Base-by-base conservation (phyloP, 2,329 filamentous ascomycete genomes). In the Fusarium continuum region DNA sequence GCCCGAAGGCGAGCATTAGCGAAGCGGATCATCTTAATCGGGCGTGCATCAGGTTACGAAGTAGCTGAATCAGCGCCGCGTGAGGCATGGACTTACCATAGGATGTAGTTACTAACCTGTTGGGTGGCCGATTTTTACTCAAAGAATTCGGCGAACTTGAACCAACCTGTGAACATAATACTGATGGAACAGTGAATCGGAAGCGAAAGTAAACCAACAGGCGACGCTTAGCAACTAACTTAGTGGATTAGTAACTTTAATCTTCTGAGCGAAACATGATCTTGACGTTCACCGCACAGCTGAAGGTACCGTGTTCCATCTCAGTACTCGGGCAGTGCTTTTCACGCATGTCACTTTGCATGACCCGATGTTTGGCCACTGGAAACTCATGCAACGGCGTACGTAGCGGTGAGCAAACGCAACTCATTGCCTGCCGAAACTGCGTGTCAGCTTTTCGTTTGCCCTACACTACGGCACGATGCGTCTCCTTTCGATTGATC, bases 361-460 rank as follows among this genome's bases (percentile, higher is more conserved):
- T 55, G 25, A 8, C 34, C 19, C 36, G 22, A 22, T 39, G 23
- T 54, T 43, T 59, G 46, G 31, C 31, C 32, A 17, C 29, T 23
- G 29, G 11, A 35, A 29, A 31, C 44, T 47, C 46, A 36, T 25
- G 44, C 26, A 43, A 40, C 28, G 36, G 26, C 32, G 22, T 36
- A 23, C 36, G 28, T 56, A 36, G 59, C 59, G 59, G 59, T 61
- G 59, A 61, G 59, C 51, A 62, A 39, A 56, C 46, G 59, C 59
- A 46, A 38, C 39, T 40, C n/a, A 23, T 16, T 35, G 45, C 34
- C 25, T 29, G 44, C 25, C 13, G n/a, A 25, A 51, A 36, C 35
- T 46, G 40, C 39, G 35, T 43, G 44, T 43, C 46, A 46, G 38
- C 39, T 40, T 53, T 23, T 31, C 23, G 29, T 17, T 36, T 57